phyloP scores from a whole-genome alignment of 2,329 filamentous ascomycete genomes.

The Penicillium sp. region DNA sequence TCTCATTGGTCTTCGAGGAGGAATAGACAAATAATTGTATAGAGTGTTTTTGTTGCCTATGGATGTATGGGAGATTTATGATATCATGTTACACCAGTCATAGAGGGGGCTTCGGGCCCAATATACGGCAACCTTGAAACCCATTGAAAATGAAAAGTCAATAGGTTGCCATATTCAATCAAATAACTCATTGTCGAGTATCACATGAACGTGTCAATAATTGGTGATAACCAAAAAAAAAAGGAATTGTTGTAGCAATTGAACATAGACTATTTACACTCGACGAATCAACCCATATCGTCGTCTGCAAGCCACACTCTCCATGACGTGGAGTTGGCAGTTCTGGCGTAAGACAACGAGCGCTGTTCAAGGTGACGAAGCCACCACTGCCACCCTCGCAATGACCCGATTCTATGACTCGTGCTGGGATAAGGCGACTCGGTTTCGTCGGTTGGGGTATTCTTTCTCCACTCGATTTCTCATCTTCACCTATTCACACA shows the following conservation, averaged over 20 bases:
- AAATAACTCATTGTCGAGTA: background rate
- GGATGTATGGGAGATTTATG: slow-evolving; percentile 25
- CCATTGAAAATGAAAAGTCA: slow-evolving; percentile 3
- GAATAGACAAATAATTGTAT: slow-evolving; percentile 16
- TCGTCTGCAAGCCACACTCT: slow-evolving; percentile 28
- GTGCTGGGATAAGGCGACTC: slow-evolving; percentile 19
- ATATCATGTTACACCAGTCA: slow-evolving; percentile 28
- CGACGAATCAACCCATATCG: slow-evolving; percentile 40
- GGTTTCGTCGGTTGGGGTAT: slow-evolving; percentile 29
- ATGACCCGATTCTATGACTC: slow-evolving; percentile 17
- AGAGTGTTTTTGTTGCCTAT: slow-evolving; percentile 9
- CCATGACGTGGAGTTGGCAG: slow-evolving; percentile 7
- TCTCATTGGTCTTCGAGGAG: slow-evolving; percentile 52
- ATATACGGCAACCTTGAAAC: background rate
- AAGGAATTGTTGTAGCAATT: slow-evolving; percentile 28
- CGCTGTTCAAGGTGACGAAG: slow-evolving; percentile 13
- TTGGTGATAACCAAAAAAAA: slow-evolving; percentile 24
- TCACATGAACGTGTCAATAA: background rate
- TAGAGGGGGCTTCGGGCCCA: slow-evolving; percentile 4
- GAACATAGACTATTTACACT: slow-evolving; percentile 44
- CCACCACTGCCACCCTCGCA: slow-evolving; percentile 15
- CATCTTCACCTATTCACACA: slow-evolving; percentile 13
- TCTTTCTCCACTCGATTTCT: slow-evolving; percentile 27
- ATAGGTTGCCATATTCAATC: background rate
- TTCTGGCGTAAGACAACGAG: slow-evolving; percentile 22